Evolutionary conservation across 164 flowering plant species (phyloP), one percentile per base, ranked within the genome.

Genomic region (Dillenia suffruticosa): DNA sequence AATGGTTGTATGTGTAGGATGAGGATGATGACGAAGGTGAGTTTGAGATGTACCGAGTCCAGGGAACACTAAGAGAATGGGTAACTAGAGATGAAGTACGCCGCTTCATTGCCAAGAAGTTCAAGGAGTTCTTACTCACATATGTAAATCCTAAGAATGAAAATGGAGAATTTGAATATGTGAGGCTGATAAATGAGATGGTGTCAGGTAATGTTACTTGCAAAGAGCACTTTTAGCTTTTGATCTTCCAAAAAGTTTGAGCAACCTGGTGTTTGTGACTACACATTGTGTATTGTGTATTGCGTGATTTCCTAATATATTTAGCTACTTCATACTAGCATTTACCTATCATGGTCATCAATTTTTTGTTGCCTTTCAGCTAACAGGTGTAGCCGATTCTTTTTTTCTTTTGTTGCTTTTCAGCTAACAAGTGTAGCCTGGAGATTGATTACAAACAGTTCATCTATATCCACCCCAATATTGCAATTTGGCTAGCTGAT

Each of bases 401-500:
- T 8, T 9, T 63, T 17, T 1, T 24, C 11, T 19, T 51, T 48
- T 54, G 19, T 12, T 51, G 13, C 15, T 32, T 32, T 79, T 79
- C 92, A 94, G 99, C 88, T 69, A 91, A 94, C 60, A 88, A 77
- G 69, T 94, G 99, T 59, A 94, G 99, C 71, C 81, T 94, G 86
- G 97, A 91, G 89, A 88, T 94, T 54, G 96, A 94, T 70, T 94
- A 89, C 78, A 94, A 84, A 53, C 92, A 94, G 48, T 94, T 94
- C 70, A 94, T 89, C 63, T 83, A 77, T 74, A 66, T 82, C 46
- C 96, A 88, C 74, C 99, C 97, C 19, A 94, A 92, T 70, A 91
- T 94, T 76, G 99, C 99, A n/a, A 94, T 94, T 58, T 94, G 99
- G 99, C 81, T 94, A 60, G 99, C 96, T 65, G 99, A 94, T 88